Percentiles rank a stretch among this genome's conserved stretches.
phyloP scores from a whole-genome alignment of 139 green algal species.

The Diplosphaera chodatii region DNA sequence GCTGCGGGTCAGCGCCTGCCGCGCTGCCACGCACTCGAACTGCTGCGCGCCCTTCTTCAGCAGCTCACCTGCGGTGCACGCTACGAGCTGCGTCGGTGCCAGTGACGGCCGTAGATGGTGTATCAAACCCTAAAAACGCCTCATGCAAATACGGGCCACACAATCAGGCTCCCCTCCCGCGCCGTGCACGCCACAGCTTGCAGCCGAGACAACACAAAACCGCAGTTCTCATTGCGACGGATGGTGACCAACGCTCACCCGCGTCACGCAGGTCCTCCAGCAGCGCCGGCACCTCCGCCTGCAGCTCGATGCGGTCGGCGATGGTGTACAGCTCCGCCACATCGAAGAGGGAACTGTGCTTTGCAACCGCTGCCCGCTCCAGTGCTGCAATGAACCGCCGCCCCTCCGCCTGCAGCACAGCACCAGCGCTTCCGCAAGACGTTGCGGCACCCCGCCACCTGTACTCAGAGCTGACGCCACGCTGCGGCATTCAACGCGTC shows the following conservation, averaged over 20 bases:
- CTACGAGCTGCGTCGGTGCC: too few relatives aligned
- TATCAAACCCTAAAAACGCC: too few relatives aligned
- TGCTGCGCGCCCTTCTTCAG: slow-evolving; percentile 51
- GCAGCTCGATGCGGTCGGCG: slow-evolving; percentile 57
- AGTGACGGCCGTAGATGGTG: too few relatives aligned
- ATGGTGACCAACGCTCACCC: slow-evolving; percentile 21
- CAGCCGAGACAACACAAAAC: background rate
- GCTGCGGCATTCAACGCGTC: too few relatives aligned
- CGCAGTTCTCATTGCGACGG: background rate
- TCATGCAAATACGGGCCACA: too few relatives aligned
- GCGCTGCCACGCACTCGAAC: slow-evolving; percentile 15
- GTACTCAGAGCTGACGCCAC: too few relatives aligned
- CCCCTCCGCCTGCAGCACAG: slow-evolving; percentile 43
- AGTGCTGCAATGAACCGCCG: slow-evolving; percentile 56
- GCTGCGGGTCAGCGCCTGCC: background rate
- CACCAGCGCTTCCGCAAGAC: too few relatives aligned
- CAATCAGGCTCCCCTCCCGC: too few relatives aligned
- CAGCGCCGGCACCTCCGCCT: slow-evolving; percentile 46
- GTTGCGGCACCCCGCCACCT: too few relatives aligned
- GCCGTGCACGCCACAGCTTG: background rate
- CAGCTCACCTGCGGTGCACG: slow-evolving; percentile 54
- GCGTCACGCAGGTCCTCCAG: slow-evolving; percentile 70
- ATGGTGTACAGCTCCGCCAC: slow-evolving; percentile 47
- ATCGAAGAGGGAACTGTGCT: slow-evolving; percentile 33
- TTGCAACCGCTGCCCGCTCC: slow-evolving; percentile 18